Evolutionary conservation across 2,329 filamentous ascomycete genomes (phyloP), one percentile per base, ranked within the genome.

Genomic region (Podosphaera aphanis): DNA sequence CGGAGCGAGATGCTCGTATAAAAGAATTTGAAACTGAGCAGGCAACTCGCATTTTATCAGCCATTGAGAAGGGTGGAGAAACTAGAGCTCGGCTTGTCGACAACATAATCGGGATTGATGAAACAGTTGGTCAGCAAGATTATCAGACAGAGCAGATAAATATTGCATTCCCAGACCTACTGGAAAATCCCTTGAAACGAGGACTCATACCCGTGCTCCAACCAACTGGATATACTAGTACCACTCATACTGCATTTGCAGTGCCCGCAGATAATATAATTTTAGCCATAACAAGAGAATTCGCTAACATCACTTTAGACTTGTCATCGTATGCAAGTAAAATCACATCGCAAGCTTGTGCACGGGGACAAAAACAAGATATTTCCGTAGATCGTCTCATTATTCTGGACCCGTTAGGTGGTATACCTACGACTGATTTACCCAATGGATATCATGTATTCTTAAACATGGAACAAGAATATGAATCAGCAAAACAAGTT

Each of bases 391-490:
- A 95, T 57, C 73, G 88, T 31, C 68, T 98, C 37, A 93, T 98
- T 50, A 66, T 98, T 23, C 68, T 98, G 5, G 90, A 98, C 59
- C 77, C 83, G 0, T 63, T 85, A 0, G 90, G 90, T 2, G 88
- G 85, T 0, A 84, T 86, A 40, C 90, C 90, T 0, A 68, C 83
- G 48, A 59, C 69, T 54, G 63, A 69, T 59, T 60, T 71, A 52
- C 64, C 70, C 39, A 63, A 79, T 61, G 73, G 69, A 44, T 71
- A 80, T 1, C 80, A 90, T 58, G 73, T 90, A 6, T 95, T 94
- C 57, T 73, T 98, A 57, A 98, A 98, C 55, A 69, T 98, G 47
- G 81, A 92, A 57, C 85, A 95, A 57, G 88, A 98, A 58, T 93
- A 81, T 52, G 66, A 72, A 1, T 64, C 71, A 21, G 78, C 93